phyloP scores from a whole-genome alignment of 31 red algal species.

The Odonthalia washingtoniensis region DNA sequence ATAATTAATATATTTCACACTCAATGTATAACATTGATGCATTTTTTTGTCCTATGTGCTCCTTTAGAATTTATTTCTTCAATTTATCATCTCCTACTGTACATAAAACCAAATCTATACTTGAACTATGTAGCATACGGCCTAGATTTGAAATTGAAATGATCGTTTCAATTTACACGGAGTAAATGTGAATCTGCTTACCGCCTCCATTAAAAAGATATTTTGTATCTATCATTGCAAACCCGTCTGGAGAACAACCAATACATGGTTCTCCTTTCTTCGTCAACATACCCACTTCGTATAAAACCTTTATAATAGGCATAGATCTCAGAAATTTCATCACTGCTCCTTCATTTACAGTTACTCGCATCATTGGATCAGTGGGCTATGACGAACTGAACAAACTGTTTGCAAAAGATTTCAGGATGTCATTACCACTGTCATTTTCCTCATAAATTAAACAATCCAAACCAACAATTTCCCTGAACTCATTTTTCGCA shows the following conservation, averaged over 20 bases:
- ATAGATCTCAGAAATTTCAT: neutral
- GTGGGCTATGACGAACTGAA: constrained; percentile 25
- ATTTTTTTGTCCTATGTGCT: neutral
- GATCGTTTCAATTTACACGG: neutral
- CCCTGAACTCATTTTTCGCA: no score
- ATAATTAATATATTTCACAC: neutral
- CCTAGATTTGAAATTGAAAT: neutral
- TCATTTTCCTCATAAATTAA: neutral
- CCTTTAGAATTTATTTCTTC: neutral
- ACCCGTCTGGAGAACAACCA: constrained; percentile 15
- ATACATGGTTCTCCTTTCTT: no score
- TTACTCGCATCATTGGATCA: neutral
- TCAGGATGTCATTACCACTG: neutral
- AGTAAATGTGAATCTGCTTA: neutral
- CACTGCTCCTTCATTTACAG: neutral
- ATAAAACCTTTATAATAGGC: neutral
- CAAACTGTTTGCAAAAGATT: neutral
- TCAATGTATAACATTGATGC: neutral
- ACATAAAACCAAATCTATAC: neutral
- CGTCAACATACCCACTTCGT: constrained; percentile 9
- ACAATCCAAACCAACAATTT: neutral
- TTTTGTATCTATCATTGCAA: neutral
- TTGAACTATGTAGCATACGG: neutral
- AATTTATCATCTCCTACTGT: constrained; percentile 15
- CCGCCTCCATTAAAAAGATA: neutral